phyloP scores from a whole-genome alignment of 2,329 filamentous ascomycete genomes.

The Neopestalotiopsis sp. region DNA sequence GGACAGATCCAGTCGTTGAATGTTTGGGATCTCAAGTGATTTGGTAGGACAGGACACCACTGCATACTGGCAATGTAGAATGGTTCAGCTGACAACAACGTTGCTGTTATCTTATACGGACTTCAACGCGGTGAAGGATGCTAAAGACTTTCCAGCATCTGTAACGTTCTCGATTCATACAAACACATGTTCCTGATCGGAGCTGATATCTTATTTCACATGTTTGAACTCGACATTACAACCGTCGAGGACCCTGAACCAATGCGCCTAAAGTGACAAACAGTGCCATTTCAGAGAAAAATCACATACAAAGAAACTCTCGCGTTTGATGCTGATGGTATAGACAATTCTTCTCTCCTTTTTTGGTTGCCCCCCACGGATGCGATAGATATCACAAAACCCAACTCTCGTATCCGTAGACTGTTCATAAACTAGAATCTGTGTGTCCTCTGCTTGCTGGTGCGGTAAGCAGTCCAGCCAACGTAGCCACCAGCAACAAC shows the following conservation, averaged over 20 bases:
- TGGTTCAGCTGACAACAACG: no score
- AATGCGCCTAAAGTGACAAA: slow-evolving; percentile 4
- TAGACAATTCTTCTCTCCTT: slow-evolving; percentile 12
- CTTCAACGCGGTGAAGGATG: no score
- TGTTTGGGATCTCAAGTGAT: no score
- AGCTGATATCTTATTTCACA: neutral
- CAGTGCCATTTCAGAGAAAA: neutral
- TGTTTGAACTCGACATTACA: neutral
- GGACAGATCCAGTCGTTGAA: no score
- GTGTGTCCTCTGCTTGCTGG: slow-evolving; percentile 64
- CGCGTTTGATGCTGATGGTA: slow-evolving; percentile 10
- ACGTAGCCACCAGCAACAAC: slow-evolving; percentile 78
- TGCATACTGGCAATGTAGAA: no score
- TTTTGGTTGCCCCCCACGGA: neutral
- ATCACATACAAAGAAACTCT: slow-evolving; percentile 4
- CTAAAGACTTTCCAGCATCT: neutral
- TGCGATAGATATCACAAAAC: neutral
- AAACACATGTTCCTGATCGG: neutral
- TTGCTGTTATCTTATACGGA: no score
- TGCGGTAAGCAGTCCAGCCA: slow-evolving; percentile 82
- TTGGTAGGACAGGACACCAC: no score
- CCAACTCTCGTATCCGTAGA: neutral
- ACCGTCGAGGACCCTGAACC: neutral
- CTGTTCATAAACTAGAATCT: slow-evolving; percentile 49
- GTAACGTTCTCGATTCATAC: neutral